phyloP scores from a whole-genome alignment of 352 stramenopile species.

The Phytophthora lateralis region DNA sequence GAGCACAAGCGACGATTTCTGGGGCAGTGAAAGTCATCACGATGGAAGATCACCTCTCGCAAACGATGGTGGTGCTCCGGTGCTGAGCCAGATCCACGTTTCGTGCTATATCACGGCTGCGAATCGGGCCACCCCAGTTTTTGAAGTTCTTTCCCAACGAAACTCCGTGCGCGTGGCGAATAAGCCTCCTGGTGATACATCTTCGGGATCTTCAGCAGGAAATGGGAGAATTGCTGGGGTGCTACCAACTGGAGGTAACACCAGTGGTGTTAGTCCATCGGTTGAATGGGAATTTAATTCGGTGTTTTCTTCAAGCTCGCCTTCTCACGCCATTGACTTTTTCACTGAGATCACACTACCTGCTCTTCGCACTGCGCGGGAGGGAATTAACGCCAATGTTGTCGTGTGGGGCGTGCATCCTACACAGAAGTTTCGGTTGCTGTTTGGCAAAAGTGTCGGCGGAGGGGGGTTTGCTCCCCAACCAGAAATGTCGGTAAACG shows the following conservation, averaged over 20 bases:
- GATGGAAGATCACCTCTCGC: neutral
- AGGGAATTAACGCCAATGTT: conserved; percentile 70
- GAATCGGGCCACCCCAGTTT: conserved; percentile 66
- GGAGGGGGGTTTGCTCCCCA: conserved; percentile 17
- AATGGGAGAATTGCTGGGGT: neutral
- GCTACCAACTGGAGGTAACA: neutral
- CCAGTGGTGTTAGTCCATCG: neutral
- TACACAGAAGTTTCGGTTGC: conserved; percentile 71
- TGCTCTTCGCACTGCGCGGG: conserved; percentile 44
- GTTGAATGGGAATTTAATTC: conserved; percentile 69
- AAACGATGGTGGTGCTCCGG: conserved; percentile 7
- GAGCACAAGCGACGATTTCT: neutral
- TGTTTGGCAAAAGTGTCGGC: conserved; percentile 67
- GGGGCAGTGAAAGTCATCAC: neutral
- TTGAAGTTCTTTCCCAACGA: conserved; percentile 54
- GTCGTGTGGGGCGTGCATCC: conserved; percentile 69
- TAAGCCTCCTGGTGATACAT: conserved; percentile 26
- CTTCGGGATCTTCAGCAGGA: neutral
- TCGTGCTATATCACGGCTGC: conserved; percentile 77
- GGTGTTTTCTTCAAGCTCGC: conserved; percentile 55
- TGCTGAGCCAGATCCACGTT: conserved; percentile 56
- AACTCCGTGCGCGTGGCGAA: conserved; percentile 53
- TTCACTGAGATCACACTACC: conserved; percentile 61
- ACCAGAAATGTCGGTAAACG: conserved; percentile 32
- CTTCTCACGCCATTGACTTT: conserved; percentile 51